These are phyloP conservation scores for Ramularia endophylla DNA, from an alignment of 2,329 filamentous ascomycete species.

Conservation along the genomic window DNA sequence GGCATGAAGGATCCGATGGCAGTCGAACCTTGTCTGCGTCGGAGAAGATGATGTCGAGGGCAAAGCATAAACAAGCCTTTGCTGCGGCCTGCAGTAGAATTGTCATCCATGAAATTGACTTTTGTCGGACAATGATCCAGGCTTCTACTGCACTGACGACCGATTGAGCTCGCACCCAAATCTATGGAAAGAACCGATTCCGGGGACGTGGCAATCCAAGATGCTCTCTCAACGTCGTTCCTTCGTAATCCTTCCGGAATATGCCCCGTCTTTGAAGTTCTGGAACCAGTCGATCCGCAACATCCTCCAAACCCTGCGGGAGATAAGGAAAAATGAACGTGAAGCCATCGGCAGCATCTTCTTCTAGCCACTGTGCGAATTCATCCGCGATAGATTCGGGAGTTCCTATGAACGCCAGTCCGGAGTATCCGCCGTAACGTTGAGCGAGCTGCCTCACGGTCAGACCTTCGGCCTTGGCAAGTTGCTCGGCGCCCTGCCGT, in stretches of 20 bases:
- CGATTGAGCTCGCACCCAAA: too few species aligned
- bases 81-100: too few species aligned
- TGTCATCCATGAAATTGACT: too few species aligned
- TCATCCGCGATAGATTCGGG: conserved; percentile 20
- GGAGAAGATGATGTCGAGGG: too few species aligned
- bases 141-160: too few species aligned
- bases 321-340: conserved; percentile 22
- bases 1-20: too few species aligned
- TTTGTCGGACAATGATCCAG: too few species aligned
- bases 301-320: conserved; percentile 22
- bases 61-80: too few species aligned
- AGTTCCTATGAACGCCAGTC: conserved; percentile 20
- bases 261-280: conserved; percentile 19
- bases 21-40: too few species aligned
- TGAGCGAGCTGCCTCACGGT: conserved; percentile 23
- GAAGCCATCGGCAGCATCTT: conserved; percentile 22
- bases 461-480: conserved; percentile 18
- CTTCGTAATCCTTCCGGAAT: conserved; percentile 21
- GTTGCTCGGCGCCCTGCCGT: conserved; percentile 14
- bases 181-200: conserved; percentile 20
- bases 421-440: conserved; percentile 19
- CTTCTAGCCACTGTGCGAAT: conserved; percentile 19
- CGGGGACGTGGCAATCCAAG: conserved; percentile 19
- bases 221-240: conserved; percentile 21
- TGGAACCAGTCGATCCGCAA: conserved; percentile 19